These are phyloP conservation scores for Recurvomyces mirabilis DNA, from an alignment of 495 filamentous ascomycete genomes.

Conservation along the genomic window DNA sequence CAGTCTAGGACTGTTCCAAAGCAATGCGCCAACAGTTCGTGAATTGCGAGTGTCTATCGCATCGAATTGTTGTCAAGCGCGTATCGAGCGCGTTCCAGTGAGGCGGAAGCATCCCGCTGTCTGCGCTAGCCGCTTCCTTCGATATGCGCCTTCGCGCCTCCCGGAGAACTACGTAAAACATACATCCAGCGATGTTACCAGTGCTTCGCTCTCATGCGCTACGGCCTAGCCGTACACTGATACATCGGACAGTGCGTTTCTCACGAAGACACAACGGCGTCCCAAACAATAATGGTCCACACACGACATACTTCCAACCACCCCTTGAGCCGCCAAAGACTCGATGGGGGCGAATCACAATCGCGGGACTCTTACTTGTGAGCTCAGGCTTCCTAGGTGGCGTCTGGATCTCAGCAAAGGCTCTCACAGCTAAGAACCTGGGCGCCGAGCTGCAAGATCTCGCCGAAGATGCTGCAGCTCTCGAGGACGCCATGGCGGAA, in stretches of 20 bases:
- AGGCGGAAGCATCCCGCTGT: too few relatives aligned
- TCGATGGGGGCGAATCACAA: not conserved
- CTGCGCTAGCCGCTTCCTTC: too few relatives aligned
- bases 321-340: constrained; percentile 6
- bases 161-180: too few relatives aligned
- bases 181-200: too few relatives aligned
- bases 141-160: too few relatives aligned
- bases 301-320: constrained; percentile 18
- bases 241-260: constrained; percentile 2
- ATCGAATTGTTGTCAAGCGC: too few relatives aligned
- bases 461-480: not conserved
- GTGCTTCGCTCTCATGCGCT: not conserved
- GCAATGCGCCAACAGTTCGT: constrained; percentile 5
- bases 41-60: not conserved
- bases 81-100: too few relatives aligned
- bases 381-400: constrained; percentile 1
- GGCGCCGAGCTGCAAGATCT: not conserved
- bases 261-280: constrained; percentile 10
- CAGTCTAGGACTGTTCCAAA: constrained; percentile 6
- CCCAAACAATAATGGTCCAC: constrained; percentile 2
- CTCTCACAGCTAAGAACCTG: not conserved
- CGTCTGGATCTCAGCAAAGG: constrained; percentile 3
- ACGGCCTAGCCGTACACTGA: not conserved
- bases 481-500: constrained; percentile 7
- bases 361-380: constrained; percentile 1